Percentiles rank a stretch among this genome's conserved stretches.
Conservation (phyloP, 1,284 basidiomycete species). For the Grifola frondosa region DNA sequence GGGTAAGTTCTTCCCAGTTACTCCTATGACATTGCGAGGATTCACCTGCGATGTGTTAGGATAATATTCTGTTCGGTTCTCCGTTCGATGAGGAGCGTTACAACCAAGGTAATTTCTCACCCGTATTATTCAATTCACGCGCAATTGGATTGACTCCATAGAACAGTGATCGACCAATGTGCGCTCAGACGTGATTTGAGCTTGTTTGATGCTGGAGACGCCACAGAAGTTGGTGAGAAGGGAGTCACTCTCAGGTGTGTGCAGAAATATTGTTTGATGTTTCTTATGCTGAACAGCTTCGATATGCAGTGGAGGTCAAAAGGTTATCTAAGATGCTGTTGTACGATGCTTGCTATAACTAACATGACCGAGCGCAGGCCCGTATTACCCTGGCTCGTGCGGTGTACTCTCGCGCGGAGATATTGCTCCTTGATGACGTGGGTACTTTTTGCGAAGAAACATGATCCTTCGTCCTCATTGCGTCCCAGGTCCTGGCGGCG, state of each 20-base stretch:
- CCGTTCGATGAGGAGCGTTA: constrained; percentile 43
- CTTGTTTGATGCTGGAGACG: constrained; percentile 71
- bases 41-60: constrained; percentile 16
- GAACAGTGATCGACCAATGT: constrained; percentile 63
- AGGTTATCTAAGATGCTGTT: constrained; percentile 25
- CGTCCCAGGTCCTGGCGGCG: constrained; percentile 53
- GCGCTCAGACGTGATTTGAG: constrained; percentile 61
- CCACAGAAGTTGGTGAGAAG: constrained; percentile 71
- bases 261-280: background rate
- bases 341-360: background rate
- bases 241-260: constrained; percentile 52
- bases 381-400: constrained; percentile 74
- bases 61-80: constrained; percentile 46
- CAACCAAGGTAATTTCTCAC: constrained; percentile 36
- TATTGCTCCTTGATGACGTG: constrained; percentile 68
- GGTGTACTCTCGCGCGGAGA: constrained; percentile 60
- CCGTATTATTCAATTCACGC: constrained; percentile 2
- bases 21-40: background rate
- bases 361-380: constrained; percentile 43
- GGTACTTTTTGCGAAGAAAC: constrained; percentile 3
- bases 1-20: constrained; percentile 23
- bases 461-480: background rate
- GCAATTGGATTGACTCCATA: constrained; percentile 33
- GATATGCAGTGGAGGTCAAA: constrained; percentile 63
- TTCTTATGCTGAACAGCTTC: constrained; percentile 12